Conservation (phyloP, 1,284 basidiomycete species). For the Tetrapyrgos nigripes region DNA sequence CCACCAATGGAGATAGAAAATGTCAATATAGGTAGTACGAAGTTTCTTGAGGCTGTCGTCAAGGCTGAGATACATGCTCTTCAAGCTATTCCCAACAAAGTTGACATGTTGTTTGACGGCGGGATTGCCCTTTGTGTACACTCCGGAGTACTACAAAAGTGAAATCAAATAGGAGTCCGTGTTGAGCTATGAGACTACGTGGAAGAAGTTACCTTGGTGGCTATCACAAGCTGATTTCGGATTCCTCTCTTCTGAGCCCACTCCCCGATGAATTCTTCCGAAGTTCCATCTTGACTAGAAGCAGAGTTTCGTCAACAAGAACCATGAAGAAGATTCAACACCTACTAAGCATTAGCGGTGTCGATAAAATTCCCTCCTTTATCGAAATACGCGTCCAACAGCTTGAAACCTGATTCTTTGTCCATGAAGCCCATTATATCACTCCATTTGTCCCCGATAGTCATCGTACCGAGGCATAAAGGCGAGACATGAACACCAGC, state of each 20-base stretch:
- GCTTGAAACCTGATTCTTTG: constrained; percentile 3
- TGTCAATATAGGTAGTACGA: not conserved
- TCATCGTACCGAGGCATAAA: constrained; percentile 7
- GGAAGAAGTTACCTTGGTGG: not conserved
- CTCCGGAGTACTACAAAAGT: not conserved
- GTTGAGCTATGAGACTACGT: not conserved
- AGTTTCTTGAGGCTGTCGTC: no score
- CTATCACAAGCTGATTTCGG: not conserved
- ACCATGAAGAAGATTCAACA: no score
- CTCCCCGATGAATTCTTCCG: not conserved
- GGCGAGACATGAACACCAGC: constrained; percentile 7
- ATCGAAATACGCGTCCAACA: constrained; percentile 9
- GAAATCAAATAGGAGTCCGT: not conserved
- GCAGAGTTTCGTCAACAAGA: not conserved
- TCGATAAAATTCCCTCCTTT: constrained; percentile 13
- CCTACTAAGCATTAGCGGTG: constrained; percentile 14
- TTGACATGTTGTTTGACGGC: not conserved
- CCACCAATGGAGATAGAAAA: no score
- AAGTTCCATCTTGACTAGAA: constrained; percentile 3
- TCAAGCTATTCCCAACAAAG: not conserved
- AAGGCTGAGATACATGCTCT: not conserved
- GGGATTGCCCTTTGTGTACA: not conserved
- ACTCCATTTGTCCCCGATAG: constrained; percentile 11
- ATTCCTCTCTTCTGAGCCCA: not conserved
- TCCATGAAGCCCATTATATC: constrained; percentile 4